These are phyloP conservation scores for Nymphaea colorata DNA, from an alignment of 164 flowering plant genomes.

Conservation along the genomic window DNA sequence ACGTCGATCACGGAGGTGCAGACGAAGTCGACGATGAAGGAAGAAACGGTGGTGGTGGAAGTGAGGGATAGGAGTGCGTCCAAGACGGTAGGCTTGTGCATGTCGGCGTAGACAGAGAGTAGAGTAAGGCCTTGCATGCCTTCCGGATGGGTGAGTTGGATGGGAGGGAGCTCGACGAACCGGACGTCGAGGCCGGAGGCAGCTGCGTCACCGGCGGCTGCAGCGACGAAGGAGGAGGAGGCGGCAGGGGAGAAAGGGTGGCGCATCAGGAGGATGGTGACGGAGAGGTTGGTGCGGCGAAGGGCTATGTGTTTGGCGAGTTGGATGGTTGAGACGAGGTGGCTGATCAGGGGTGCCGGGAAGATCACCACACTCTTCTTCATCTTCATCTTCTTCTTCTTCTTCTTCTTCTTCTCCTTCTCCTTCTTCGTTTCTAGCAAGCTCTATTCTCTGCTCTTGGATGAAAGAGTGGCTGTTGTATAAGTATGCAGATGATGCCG, in stretches of 20 bases:
- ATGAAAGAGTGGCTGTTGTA: too few relatives aligned
- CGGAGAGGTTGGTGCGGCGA: background rate
- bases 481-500: too few relatives aligned
- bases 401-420: background rate
- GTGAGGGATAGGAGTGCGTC: background rate
- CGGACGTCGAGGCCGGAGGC: background rate
- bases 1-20: slow-evolving; percentile 5
- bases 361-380: background rate
- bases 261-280: slow-evolving; percentile 2
- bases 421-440: slow-evolving; percentile 9
- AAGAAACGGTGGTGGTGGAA: background rate
- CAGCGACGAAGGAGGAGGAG: background rate
- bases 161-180: slow-evolving; percentile 1
- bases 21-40: background rate
- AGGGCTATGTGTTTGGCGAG: background rate
- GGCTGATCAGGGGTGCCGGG: background rate
- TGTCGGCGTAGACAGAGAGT: background rate
- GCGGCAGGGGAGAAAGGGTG: background rate
- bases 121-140: background rate
- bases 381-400: background rate
- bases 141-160: background rate
- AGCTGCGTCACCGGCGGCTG: background rate
- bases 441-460: slow-evolving; percentile 3
- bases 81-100: background rate
- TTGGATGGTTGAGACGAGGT: background rate